phyloP scores from a whole-genome alignment of 495 filamentous ascomycete species.

The Neurospora hispaniola region DNA sequence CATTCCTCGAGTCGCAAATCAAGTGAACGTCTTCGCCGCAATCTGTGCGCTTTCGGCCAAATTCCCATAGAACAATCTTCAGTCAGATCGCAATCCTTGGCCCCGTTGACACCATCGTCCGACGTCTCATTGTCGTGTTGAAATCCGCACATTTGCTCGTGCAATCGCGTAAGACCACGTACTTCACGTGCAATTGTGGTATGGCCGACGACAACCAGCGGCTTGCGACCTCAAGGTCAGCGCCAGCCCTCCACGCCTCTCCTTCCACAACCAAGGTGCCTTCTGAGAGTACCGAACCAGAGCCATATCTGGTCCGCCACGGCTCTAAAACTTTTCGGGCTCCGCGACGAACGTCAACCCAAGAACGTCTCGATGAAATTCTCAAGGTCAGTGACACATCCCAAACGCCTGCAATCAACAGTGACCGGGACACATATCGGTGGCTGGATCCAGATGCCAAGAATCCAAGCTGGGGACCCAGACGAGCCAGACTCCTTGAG shows the following conservation, averaged over 20 bases:
- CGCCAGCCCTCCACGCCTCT: neutral
- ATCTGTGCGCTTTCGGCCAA: neutral
- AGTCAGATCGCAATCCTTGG: neutral
- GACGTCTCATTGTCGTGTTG: neutral
- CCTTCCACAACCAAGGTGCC: neutral
- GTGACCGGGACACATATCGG: neutral
- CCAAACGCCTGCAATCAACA: neutral
- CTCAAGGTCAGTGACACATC: slow-evolving; percentile 30
- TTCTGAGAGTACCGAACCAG: neutral
- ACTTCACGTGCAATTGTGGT: neutral
- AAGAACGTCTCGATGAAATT: slow-evolving; percentile 32
- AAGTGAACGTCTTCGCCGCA: neutral
- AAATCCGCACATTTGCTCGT: neutral
- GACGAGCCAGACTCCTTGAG: neutral
- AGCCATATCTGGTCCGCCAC: neutral
- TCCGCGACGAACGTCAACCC: slow-evolving; percentile 20
- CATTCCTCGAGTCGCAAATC: neutral
- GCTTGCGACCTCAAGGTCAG: neutral
- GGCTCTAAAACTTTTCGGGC: slow-evolving; percentile 6
- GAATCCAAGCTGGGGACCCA: neutral
- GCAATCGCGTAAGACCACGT: neutral
- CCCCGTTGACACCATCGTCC: neutral
- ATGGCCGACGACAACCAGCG: neutral
- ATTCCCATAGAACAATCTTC: neutral
- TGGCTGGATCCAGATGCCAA: neutral